These are phyloP conservation scores for Nemophila menziesii DNA, from an alignment of 257 asterid genomes.

Conservation along the genomic window DNA sequence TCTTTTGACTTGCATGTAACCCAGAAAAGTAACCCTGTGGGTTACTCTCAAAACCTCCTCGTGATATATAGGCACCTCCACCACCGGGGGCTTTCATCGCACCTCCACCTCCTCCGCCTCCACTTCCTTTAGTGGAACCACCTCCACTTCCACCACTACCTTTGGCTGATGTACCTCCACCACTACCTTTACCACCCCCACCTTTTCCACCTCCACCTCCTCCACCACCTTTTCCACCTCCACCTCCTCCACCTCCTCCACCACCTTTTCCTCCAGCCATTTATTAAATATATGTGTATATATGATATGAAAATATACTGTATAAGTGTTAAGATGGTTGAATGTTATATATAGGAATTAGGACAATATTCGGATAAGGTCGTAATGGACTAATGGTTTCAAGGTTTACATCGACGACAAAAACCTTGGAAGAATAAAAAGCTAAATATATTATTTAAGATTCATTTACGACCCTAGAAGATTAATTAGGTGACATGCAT, in stretches of 20 bases:
- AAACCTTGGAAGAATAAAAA: not conserved
- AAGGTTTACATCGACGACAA: not conserved
- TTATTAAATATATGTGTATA: not conserved
- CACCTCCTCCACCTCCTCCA: not conserved
- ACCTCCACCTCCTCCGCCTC: conserved; percentile 9
- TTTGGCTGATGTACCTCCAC: not conserved
- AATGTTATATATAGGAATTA: too few species aligned
- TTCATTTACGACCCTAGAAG: too few species aligned
- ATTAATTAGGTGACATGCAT: too few species aligned
- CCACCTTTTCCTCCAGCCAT: not conserved
- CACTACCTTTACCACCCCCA: not conserved
- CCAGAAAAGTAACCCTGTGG: conserved; percentile 23
- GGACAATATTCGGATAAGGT: too few species aligned
- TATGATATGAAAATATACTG: not conserved
- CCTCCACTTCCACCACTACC: conserved; percentile 6
- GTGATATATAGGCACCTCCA: conserved; percentile 10
- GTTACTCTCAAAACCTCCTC: conserved; percentile 22
- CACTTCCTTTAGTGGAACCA: not conserved
- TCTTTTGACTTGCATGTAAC: conserved; percentile 7
- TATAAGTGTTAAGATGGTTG: not conserved
- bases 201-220: not conserved
- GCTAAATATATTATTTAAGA: not conserved
- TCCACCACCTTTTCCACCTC: not conserved
- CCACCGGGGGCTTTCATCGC: conserved; percentile 26
- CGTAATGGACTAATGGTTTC: too few species aligned